Evolutionary conservation across 2,329 filamentous ascomycete species (phyloP).

Genomic region (Nemania sp.): DNA sequence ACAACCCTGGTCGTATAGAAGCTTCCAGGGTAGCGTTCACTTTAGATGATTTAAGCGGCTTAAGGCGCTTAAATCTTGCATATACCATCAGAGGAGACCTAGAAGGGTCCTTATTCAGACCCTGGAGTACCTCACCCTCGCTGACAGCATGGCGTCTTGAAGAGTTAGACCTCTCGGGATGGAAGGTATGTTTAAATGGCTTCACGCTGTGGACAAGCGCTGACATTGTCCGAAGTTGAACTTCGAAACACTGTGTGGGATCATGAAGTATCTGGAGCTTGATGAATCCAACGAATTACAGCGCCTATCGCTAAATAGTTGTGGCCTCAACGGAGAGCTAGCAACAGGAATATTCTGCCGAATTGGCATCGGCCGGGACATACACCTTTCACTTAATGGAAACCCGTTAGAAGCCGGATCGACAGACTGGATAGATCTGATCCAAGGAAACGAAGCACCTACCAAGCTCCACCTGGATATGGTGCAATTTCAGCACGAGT

Average conservation of each 20-base stretch:
- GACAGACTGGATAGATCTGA: slow-evolving; percentile 53
- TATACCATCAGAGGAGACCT: slow-evolving; percentile 54
- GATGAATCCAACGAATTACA: slow-evolving; percentile 48
- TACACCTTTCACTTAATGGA: slow-evolving; percentile 55
- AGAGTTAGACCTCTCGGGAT: slow-evolving; percentile 59
- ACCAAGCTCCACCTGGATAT: slow-evolving; percentile 58
- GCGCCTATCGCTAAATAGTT: slow-evolving; percentile 55
- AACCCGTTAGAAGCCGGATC: slow-evolving; percentile 59
- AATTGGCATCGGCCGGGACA: slow-evolving; percentile 53
- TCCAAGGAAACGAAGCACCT: slow-evolving; percentile 53
- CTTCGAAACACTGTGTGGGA: slow-evolving; percentile 51
- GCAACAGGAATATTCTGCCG: slow-evolving; percentile 56
- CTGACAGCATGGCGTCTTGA: slow-evolving; percentile 50
- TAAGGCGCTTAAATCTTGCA: slow-evolving; percentile 55
- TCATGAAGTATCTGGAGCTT: slow-evolving; percentile 52
- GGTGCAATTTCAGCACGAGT: slow-evolving; percentile 59
- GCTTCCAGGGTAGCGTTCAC: slow-evolving; percentile 52
- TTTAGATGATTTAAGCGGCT: slow-evolving; percentile 48
- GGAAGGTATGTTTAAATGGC: slow-evolving; percentile 48
- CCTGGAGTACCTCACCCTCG: slow-evolving; percentile 45
- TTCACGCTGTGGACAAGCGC: not conserved
- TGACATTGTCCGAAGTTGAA: slow-evolving; percentile 48
- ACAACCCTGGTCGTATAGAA: slow-evolving; percentile 56
- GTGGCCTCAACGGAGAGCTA: slow-evolving; percentile 55
- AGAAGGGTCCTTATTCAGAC: slow-evolving; percentile 52